Conservation (phyloP, 2,329 filamentous ascomycete species). For the Grosmannia serpens region DNA sequence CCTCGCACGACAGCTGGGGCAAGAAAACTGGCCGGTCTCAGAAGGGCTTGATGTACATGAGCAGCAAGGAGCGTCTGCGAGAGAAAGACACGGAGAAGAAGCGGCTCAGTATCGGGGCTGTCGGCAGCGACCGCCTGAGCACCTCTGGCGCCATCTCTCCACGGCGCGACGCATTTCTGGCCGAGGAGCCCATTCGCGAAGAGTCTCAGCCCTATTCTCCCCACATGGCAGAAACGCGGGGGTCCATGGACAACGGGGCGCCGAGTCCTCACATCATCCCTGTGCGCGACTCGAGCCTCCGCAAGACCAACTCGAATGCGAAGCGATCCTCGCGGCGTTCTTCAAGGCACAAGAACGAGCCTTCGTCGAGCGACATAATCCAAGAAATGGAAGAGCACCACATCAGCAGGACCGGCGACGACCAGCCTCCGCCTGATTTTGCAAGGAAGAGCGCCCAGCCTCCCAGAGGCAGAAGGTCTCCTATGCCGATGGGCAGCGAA, state of each 20-base stretch:
- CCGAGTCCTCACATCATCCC: constrained; percentile 47
- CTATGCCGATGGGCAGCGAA: not conserved
- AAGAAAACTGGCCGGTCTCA: constrained; percentile 40
- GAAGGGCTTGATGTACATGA: constrained; percentile 61
- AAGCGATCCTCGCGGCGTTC: constrained; percentile 41
- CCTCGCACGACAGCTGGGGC: constrained; percentile 52
- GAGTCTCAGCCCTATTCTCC: constrained; percentile 30
- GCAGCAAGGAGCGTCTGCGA: constrained; percentile 54
- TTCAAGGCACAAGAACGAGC: constrained; percentile 35
- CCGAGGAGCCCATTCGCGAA: constrained; percentile 44
- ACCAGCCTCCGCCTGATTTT: not conserved
- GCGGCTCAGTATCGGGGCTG: constrained; percentile 32
- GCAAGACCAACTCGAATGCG: constrained; percentile 40
- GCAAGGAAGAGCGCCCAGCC: not conserved
- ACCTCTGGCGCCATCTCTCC: constrained; percentile 19
- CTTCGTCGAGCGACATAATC: constrained; percentile 25
- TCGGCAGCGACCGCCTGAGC: constrained; percentile 24
- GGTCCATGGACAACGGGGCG: constrained; percentile 6
- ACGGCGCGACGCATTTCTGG: constrained; percentile 36
- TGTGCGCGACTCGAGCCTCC: constrained; percentile 54
- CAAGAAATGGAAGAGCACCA: constrained; percentile 13
- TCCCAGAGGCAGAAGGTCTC: not conserved
- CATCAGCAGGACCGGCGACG: not conserved
- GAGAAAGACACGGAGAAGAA: constrained; percentile 53
- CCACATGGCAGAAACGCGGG: constrained; percentile 18